Evolutionary conservation across 352 stramenopile genomes (phyloP), one percentile per base, ranked within the genome.

Genomic region (Blastocystis sp.): DNA sequence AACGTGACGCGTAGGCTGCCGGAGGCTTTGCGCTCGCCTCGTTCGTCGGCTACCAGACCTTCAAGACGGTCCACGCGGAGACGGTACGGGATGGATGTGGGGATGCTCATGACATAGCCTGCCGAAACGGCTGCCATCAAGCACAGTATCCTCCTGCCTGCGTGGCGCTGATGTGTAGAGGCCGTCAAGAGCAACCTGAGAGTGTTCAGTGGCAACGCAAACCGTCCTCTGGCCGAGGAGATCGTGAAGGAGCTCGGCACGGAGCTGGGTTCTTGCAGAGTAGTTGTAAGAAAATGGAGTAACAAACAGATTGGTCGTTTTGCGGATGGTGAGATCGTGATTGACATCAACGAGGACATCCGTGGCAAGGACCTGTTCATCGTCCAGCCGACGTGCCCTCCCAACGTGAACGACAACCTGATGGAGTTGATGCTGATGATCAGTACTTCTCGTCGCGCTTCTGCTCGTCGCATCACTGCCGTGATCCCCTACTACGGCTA

Each of bases 311-410:
- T 79, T 28, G 69, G 69, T 79, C 76, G 76, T 87, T 99, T 99
- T 90, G 96, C 96, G n/a, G 97, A 99, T 90, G 97, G 96, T 69
- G 97, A 99, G 91, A 96, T 98, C 11, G 98, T 99, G 90, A 95
- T 99, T 89, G 97, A 98, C 92, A 96, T 99, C 89, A 95, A 99
- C 90, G 97, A 99, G 90, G 98, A 98, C 91, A 97, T 99, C 89
- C 95, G 97, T 84, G 97, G 97, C 82, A 98, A 99, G 91, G 96
- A 99, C 92, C 95, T 98, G 84, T 99, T 99, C 92, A 98, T 99
- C 89, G 95, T 99, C 66, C 97, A 99, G 92, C 96, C 97, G 7
- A 99, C 97, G 48, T 99, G 96, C 91, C 93, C 93, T 28, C 91
- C 96, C 87, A 96, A 96, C 54, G 97, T 99, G 81, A 99, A 99